phyloP scores from a whole-genome alignment of 139 green algal genomes.

The Axilococcus clingmanii region DNA sequence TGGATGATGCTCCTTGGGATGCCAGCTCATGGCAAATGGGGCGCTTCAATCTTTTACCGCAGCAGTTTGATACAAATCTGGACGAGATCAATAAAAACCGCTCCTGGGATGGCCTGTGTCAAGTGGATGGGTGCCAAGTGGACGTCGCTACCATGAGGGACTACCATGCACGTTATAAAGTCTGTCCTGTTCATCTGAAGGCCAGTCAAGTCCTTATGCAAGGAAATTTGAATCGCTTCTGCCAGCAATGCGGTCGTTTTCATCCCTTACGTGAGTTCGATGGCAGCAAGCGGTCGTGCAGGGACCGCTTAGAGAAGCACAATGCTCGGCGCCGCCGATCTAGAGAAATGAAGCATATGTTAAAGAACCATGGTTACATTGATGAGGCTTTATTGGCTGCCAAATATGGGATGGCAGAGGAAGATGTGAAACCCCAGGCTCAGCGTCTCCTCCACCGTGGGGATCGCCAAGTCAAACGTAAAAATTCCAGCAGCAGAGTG shows the following conservation, averaged over 20 bases:
- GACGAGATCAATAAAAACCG: no score
- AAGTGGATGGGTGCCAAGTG: constrained; percentile 59
- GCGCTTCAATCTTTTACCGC: no score
- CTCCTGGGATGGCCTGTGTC: background rate
- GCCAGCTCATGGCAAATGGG: no score
- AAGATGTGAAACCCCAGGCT: constrained; percentile 17
- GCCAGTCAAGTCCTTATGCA: constrained; percentile 9
- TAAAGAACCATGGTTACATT: constrained; percentile 15
- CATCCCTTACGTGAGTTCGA: constrained; percentile 29
- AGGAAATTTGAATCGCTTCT: constrained; percentile 20
- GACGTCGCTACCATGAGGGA: constrained; percentile 48
- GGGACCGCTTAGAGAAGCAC: constrained; percentile 45
- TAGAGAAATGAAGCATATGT: constrained; percentile 27
- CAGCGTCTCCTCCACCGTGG: no score
- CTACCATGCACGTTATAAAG: constrained; percentile 73
- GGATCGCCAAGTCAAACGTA: no score
- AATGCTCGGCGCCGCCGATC: constrained; percentile 41
- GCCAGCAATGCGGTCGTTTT: constrained; percentile 32
- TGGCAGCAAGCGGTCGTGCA: constrained; percentile 31
- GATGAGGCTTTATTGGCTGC: constrained; percentile 8
- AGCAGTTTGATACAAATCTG: no score
- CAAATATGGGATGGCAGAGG: constrained; percentile 20
- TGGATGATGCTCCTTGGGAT: no score
- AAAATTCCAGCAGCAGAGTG: no score
- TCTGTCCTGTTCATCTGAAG: constrained; percentile 59